Percentiles rank a stretch among this genome's conserved stretches.
Evolutionary conservation across 2,329 filamentous ascomycete genomes (phyloP).

Genomic region (Colletotrichum somersetense): DNA sequence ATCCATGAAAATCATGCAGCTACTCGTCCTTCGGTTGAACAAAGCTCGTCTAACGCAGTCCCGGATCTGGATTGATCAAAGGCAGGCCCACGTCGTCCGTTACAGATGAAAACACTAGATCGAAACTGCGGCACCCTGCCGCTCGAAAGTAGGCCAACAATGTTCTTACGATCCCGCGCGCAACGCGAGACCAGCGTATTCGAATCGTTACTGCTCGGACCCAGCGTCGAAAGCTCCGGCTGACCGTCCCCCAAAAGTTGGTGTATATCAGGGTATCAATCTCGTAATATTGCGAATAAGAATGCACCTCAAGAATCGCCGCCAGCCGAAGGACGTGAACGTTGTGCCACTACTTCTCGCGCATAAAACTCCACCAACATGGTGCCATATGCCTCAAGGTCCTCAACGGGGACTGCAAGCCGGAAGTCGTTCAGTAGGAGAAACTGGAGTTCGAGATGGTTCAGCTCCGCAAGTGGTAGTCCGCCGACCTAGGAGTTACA

Average conservation of each 20-base stretch:
- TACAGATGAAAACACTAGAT: too few relatives aligned
- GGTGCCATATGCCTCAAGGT: constrained; percentile 95
- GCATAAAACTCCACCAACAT: constrained; percentile 99
- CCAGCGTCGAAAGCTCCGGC: constrained; percentile 15
- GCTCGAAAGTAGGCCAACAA: background rate
- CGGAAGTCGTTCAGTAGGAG: constrained; percentile 96
- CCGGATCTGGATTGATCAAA: background rate
- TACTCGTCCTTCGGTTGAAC: background rate
- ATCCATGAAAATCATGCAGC: constrained; percentile 21
- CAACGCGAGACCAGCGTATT: background rate
- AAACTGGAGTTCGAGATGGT: constrained; percentile 96
- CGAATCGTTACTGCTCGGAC: constrained; percentile 9
- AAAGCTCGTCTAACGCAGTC: background rate
- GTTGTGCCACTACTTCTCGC: constrained; percentile 78
- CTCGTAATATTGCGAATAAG: constrained; percentile 32
- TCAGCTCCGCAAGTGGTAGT: constrained; percentile 89
- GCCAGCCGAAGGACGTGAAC: constrained; percentile 29
- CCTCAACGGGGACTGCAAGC: constrained; percentile 91
- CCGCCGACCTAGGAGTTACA: constrained; percentile 80
- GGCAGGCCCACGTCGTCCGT: background rate
- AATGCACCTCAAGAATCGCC: constrained; percentile 29
- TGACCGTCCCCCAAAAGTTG: constrained; percentile 17
- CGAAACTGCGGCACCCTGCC: background rate
- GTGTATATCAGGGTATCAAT: constrained; percentile 42
- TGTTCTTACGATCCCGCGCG: background rate